phyloP scores from a whole-genome alignment of 2,329 filamentous ascomycete species.

The Talaromyces sp. region DNA sequence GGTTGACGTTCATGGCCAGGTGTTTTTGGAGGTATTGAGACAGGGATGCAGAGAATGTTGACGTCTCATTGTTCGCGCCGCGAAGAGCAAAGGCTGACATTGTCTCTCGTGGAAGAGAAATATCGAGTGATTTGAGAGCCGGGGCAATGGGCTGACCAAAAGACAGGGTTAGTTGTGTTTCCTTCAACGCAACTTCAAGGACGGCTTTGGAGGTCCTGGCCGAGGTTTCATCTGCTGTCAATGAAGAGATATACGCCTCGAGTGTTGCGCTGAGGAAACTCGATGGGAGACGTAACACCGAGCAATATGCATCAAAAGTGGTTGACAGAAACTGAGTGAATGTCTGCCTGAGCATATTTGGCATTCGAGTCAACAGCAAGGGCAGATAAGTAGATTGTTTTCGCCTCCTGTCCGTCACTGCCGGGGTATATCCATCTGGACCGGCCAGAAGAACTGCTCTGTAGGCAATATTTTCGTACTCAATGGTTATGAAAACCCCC shows the following conservation, averaged over 20 bases:
- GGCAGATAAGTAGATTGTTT: conserved; percentile 45
- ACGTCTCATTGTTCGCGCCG: conserved; percentile 12
- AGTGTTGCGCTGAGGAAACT: conserved; percentile 41
- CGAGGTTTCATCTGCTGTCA: conserved; percentile 9
- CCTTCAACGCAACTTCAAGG: conserved; percentile 30
- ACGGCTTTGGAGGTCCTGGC: conserved; percentile 9
- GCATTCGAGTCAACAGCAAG: conserved; percentile 48
- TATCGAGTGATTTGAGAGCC: conserved; percentile 27
- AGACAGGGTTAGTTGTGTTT: conserved; percentile 35
- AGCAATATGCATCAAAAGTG: conserved; percentile 47
- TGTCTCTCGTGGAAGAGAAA: conserved; percentile 28
- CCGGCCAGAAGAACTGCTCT: conserved; percentile 47
- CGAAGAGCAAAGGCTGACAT: conserved; percentile 19
- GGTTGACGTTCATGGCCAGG: conserved; percentile 35
- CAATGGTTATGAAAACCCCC: conserved; percentile 45
- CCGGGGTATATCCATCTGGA: conserved; percentile 16
- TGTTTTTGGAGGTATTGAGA: conserved; percentile 32
- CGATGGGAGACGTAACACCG: conserved; percentile 40
- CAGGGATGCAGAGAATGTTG: conserved; percentile 23
- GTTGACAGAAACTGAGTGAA: conserved; percentile 46
- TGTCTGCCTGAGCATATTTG: conserved; percentile 44
- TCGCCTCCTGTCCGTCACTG: conserved; percentile 5
- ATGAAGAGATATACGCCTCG: conserved; percentile 30
- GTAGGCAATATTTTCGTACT: conserved; percentile 47
- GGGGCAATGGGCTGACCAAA: conserved; percentile 32